Base-by-base conservation (phyloP, 768 basidiomycete genomes). In the Tylopilus plumbeoviolaceoides region DNA sequence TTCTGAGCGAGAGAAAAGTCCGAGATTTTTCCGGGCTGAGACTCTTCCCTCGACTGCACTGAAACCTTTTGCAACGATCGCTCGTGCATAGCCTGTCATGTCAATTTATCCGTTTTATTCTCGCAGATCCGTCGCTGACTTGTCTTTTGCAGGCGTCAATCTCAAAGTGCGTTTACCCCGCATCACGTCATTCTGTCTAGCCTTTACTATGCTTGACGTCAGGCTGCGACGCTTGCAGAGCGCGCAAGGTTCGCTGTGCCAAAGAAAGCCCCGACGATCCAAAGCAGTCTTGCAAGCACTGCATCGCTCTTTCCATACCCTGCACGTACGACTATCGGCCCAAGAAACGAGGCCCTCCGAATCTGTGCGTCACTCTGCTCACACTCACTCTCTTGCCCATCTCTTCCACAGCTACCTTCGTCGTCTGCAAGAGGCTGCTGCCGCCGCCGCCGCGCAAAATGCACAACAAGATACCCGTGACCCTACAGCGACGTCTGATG, bases 271-370 rank as follows among this genome's bases (percentile, higher is more conserved):
- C 84, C 23, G 87, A 89, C 57, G 87, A 89, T 64, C 74, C 80
- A 10, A 87, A 85, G 68, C 83, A 83, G 58, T 77, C 86, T 8
- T 93, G 91, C 86, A 92, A 89, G 66, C 91, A 93, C 65, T 94
- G 91, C 67, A 76, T 87, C 59, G 79, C 86, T 1, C 81, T 94
- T 46, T 86, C 83, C 18, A 87, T 93, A 45, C 80, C 84, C 6
- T 94, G 93, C 68, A 92, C 89, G 1, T 95, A 94, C 60, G 88
- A 91, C 64, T 95, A 95, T 67, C 88, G 90, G 66, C 93, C 93
- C 18, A 93, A 93, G 77, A 95, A 95, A 70, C 77, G 93, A 51
- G 93, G 93, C 0, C 93, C 93, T 4, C 93, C 92, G 2, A 95
- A 95, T 69, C 76, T 93, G 89, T 95, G 70, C 70, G 84, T 65